Percentiles rank a stretch among this genome's conserved stretches.
Evolutionary conservation across 2,329 filamentous ascomycete species (phyloP).

Genomic region (Fusarium devonianum): DNA sequence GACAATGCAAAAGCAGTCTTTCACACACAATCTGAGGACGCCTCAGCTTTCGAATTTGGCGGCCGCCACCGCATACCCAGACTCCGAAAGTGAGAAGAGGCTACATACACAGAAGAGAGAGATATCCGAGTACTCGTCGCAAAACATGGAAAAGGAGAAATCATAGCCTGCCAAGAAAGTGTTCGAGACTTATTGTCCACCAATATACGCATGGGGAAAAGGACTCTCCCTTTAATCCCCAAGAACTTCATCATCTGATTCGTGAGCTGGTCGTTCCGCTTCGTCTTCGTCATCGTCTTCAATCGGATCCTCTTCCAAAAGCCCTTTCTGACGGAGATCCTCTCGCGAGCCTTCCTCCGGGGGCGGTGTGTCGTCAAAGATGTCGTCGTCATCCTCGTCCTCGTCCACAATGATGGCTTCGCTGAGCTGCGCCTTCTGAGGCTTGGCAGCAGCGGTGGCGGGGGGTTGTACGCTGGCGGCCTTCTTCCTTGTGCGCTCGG

Average conservation of each 20-base stretch:
- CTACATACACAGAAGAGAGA: slow-evolving; percentile 30
- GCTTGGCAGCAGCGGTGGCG: slow-evolving; percentile 32
- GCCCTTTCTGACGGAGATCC: slow-evolving; percentile 62
- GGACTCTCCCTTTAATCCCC: slow-evolving; percentile 49
- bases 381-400: slow-evolving; percentile 50
- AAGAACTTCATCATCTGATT: slow-evolving; percentile 54
- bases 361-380: slow-evolving; percentile 58
- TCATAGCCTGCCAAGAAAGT: slow-evolving; percentile 15
- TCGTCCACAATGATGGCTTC: slow-evolving; percentile 58
- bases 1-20: slow-evolving; percentile 16
- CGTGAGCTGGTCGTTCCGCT: slow-evolving; percentile 44
- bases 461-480: slow-evolving; percentile 31
- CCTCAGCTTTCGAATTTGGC: slow-evolving; percentile 24
- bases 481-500: slow-evolving; percentile 53
- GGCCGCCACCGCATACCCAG: slow-evolving; percentile 32
- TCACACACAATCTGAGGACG: slow-evolving; percentile 28
- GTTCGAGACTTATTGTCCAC: slow-evolving; percentile 22
- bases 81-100: slow-evolving; percentile 31
- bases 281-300: slow-evolving; percentile 48
- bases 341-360: slow-evolving; percentile 66
- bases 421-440: slow-evolving; percentile 48
- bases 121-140: not conserved
- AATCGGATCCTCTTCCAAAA: slow-evolving; percentile 60
- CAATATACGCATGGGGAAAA: slow-evolving; percentile 10
- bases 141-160: slow-evolving; percentile 25